Percentiles rank a stretch among this genome's conserved stretches.
These are phyloP conservation scores for Dothiorella sarmentorum DNA, from an alignment of 2,329 filamentous ascomycete species.

Conservation along the genomic window DNA sequence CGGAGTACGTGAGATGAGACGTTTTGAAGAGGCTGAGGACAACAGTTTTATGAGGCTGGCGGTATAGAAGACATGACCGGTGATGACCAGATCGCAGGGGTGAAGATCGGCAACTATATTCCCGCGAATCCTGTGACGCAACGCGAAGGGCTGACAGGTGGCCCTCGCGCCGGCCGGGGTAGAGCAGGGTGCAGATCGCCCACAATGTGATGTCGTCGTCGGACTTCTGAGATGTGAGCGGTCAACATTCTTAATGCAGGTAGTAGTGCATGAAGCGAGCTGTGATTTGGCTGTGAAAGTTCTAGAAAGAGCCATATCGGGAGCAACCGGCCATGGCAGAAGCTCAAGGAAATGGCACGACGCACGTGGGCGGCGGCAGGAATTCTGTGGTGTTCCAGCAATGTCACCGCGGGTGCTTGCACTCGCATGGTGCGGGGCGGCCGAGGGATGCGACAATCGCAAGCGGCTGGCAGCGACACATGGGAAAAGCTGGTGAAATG, in stretches of 20 bases:
- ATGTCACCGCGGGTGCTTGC: not conserved
- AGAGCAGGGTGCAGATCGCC: too few species aligned
- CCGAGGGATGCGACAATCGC: not conserved
- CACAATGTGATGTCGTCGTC: not conserved
- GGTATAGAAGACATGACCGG: not conserved
- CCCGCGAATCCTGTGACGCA: not conserved
- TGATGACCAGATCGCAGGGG: not conserved
- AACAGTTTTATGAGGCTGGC: not conserved
- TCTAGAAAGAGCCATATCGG: not conserved
- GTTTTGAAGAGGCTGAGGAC: not conserved
- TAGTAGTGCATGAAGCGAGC: not conserved
- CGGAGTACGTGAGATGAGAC: not conserved
- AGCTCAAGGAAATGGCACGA: not conserved
- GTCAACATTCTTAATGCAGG: not conserved
- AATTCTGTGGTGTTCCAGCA: not conserved
- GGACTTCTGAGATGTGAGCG: not conserved
- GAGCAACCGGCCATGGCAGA: not conserved
- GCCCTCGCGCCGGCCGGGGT: not conserved
- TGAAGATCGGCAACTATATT: not conserved
- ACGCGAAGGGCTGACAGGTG: not conserved
- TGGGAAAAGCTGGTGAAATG: too few species aligned
- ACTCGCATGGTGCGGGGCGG: conserved; percentile 7
- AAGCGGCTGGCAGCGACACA: not conserved
- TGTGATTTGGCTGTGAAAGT: not conserved
- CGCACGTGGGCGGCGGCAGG: conserved; percentile 3